Evolutionary conservation across 2,329 filamentous ascomycete species (phyloP), one percentile per base, ranked within the genome.

Genomic region (Chalara sp.): DNA sequence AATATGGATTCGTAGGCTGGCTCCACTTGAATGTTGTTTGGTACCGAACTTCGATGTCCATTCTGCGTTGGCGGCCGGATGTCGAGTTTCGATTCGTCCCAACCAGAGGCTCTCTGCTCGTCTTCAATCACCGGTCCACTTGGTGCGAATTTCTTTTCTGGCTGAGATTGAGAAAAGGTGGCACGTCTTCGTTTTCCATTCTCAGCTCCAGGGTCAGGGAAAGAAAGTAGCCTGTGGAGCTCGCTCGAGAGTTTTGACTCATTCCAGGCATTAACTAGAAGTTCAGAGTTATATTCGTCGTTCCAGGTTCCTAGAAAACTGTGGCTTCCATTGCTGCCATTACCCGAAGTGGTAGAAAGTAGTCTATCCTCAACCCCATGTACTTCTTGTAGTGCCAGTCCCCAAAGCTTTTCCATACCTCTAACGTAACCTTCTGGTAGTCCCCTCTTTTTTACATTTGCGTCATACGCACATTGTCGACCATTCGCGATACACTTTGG

Each of bases 391-490:
- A 82, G 78, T 1, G 77, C 67, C 59, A 78, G 71, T 8, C 77
- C 78, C 63, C 79, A 71, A 12, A 79, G 70, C 47, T 80, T 65
- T 58, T 91, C 87, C 13, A 91, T 72, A 0, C 84, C 85, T 33
- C 86, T 78, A 49, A 91, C 84, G 62, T 90, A 89, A 12, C 87
- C 87, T n/a, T 87, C 87, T 59, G 86, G 86, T 8, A 91, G 80
- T 4, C 87, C 87, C 56, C 87, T 76, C 65, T 89, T 89, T 67
- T 88, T 89, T 6, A 84, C 81, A 49, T 81, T 82, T 49, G 84
- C 77, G 54, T 85, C 81, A 65, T 90, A 91, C 76, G 76, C 74
- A 59, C 79, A 83, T 6, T 67, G 61, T 49, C 78, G 68, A 13
- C 71, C 71, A 40, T 77, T 73, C 4, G 71, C 67, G 31, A 69